Percentiles rank a stretch among this genome's conserved stretches.
Evolutionary conservation across 805 yeast species (phyloP).

Genomic region (Wickerhamomyces xylosicus): DNA sequence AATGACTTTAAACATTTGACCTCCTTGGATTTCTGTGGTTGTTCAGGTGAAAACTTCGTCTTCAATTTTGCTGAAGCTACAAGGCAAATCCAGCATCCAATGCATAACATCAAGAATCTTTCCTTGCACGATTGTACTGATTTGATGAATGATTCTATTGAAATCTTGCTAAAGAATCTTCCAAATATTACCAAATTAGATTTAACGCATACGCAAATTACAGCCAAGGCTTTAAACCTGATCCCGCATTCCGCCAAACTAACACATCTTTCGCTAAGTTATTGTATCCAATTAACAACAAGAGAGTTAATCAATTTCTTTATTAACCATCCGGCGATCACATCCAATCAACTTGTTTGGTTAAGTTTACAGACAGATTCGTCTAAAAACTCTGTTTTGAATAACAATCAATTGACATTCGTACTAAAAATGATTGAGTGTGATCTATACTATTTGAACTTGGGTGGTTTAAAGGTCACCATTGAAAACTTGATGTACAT

Average conservation of each 20-base stretch:
- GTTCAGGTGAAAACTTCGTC: constrained; percentile 55
- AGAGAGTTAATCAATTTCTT: constrained; percentile 62
- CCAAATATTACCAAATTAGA: constrained; percentile 57
- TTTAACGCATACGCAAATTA: constrained; percentile 70
- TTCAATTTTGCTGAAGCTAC: constrained; percentile 39
- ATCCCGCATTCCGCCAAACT: constrained; percentile 49
- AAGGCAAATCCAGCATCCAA: constrained; percentile 9
- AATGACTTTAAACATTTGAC: constrained; percentile 43
- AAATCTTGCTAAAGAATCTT: constrained; percentile 46
- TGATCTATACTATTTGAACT: constrained; percentile 38
- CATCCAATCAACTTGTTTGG: constrained; percentile 46
- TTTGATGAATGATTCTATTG: constrained; percentile 46
- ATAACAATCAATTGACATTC: constrained; percentile 39
- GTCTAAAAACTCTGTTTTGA: constrained; percentile 50
- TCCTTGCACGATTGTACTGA: constrained; percentile 88
- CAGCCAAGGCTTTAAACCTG: constrained; percentile 44
- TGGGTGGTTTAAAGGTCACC: constrained; percentile 54
- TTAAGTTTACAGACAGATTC: constrained; percentile 54
- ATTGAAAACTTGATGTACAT: constrained; percentile 26
- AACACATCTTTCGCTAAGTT: constrained; percentile 64
- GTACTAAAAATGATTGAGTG: constrained; percentile 28
- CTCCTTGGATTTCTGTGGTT: constrained; percentile 83
- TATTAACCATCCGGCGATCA: constrained; percentile 57
- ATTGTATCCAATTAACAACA: constrained; percentile 60
- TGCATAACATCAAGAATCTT: constrained; percentile 24